phyloP scores from a whole-genome alignment of 164 flowering plant species.

The Platanus orientalis region DNA sequence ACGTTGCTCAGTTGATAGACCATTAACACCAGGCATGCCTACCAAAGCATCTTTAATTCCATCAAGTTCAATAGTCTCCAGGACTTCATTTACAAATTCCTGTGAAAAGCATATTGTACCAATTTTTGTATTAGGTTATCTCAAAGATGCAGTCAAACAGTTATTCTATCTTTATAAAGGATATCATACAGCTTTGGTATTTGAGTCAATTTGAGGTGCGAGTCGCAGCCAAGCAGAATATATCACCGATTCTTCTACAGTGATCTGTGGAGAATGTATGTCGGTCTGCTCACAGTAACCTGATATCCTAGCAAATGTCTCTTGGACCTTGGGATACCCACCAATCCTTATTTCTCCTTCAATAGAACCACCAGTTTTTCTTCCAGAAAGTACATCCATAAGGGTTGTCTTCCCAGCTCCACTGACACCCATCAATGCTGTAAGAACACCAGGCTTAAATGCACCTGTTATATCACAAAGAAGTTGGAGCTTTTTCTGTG shows the following conservation, averaged over 20 bases:
- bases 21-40: slow-evolving; percentile 48
- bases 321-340: slow-evolving; percentile 51
- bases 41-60: slow-evolving; percentile 44
- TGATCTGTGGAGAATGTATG: slow-evolving; percentile 51
- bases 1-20: slow-evolving; percentile 57
- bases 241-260: slow-evolving; percentile 44
- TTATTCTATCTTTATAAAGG: not conserved
- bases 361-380: slow-evolving; percentile 42
- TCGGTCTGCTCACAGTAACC: slow-evolving; percentile 58
- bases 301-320: slow-evolving; percentile 51
- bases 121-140: slow-evolving; percentile 1
- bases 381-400: slow-evolving; percentile 56
- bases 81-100: slow-evolving; percentile 55
- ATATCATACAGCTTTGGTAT: slow-evolving; percentile 26
- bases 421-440: slow-evolving; percentile 62
- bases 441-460: slow-evolving; percentile 52
- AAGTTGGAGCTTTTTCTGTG: slow-evolving; percentile 38
- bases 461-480: slow-evolving; percentile 46
- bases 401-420: slow-evolving; percentile 70
- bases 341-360: slow-evolving; percentile 44
- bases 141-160: not conserved
- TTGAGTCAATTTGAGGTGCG: slow-evolving; percentile 20
- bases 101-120: slow-evolving; percentile 9
- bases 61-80: slow-evolving; percentile 51
- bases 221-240: slow-evolving; percentile 46